Conservation (phyloP, 139 green algal genomes). For the Klebsormidium nitens region DNA sequence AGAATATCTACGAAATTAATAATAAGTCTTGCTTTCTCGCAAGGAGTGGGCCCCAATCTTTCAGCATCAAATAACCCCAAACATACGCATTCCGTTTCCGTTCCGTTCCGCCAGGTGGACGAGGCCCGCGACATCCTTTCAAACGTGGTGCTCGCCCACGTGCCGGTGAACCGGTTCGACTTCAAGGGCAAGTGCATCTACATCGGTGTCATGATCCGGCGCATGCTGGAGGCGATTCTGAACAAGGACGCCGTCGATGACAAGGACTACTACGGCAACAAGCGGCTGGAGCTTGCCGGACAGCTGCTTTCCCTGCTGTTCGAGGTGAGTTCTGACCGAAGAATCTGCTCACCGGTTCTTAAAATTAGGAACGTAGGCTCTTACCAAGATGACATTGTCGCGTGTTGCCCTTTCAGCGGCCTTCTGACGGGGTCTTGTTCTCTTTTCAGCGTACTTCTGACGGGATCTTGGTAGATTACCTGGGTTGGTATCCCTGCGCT, state of each 20-base stretch:
- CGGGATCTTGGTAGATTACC: too few relatives aligned
- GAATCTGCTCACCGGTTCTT: too few relatives aligned
- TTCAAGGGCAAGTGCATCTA: conserved; percentile 82
- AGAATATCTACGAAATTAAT: too few relatives aligned
- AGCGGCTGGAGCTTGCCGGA: conserved; percentile 94
- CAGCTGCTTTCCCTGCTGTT: conserved; percentile 93
- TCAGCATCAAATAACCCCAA: too few relatives aligned
- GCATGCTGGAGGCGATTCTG: conserved; percentile 85
- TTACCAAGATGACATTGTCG: neutral
- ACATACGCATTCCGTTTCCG: too few relatives aligned
- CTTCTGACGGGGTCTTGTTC: neutral
- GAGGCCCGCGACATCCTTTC: conserved; percentile 92
- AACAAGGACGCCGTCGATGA: conserved; percentile 88
- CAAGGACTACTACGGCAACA: conserved; percentile 99
- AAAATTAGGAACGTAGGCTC: too few relatives aligned
- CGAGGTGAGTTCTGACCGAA: conserved; percentile 60
- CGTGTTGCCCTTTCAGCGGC: neutral
- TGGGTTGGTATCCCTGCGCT: too few relatives aligned
- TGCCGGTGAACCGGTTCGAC: conserved; percentile 80
- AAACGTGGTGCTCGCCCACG: conserved; percentile 88
- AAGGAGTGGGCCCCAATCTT: too few relatives aligned
- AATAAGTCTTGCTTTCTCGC: too few relatives aligned
- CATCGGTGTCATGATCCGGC: conserved; percentile 84
- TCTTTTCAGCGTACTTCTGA: neutral
- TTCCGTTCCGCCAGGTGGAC: conserved; percentile 52